These are phyloP conservation scores for Citrus trifoliata DNA, from an alignment of 345 rosid genomes.

Conservation along the genomic window DNA sequence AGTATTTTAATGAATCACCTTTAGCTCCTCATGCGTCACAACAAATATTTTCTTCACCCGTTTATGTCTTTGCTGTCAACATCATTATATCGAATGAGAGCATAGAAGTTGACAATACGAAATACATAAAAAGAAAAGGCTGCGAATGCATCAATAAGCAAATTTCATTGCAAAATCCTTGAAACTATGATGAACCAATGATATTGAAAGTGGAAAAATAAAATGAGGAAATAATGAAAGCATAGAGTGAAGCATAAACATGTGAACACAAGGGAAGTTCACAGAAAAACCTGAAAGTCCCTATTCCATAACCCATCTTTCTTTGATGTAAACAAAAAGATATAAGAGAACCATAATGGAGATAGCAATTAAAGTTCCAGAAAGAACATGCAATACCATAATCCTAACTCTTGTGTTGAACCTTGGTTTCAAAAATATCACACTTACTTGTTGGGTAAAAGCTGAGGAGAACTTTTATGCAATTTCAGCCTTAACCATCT, in stretches of 20 bases:
- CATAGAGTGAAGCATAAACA: too few species aligned
- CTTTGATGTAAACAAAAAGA: too few species aligned
- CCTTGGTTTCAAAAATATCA: neutral
- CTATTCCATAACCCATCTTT: too few species aligned
- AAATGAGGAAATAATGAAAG: too few species aligned
- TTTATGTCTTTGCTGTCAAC: slow-evolving; percentile 61
- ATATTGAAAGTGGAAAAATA: too few species aligned
- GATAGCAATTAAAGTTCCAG: too few species aligned
- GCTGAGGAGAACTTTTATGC: neutral
- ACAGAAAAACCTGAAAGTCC: too few species aligned
- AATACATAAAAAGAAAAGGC: neutral
- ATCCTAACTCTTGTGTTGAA: too few species aligned
- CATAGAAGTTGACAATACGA: neutral
- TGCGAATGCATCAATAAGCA: neutral
- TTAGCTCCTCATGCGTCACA: slow-evolving; percentile 69
- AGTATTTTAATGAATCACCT: slow-evolving; percentile 32
- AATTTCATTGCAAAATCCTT: neutral
- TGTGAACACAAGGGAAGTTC: too few species aligned
- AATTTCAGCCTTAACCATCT: neutral
- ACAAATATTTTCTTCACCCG: slow-evolving; percentile 32
- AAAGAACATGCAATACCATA: too few species aligned
- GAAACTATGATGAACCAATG: too few species aligned
- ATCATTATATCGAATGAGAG: neutral
- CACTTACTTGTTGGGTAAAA: neutral
- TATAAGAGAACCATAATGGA: too few species aligned